A percentile compares a stretch with the other conserved stretches of the same genome.
These are phyloP conservation scores for Erodium trifolium DNA, from an alignment of 441 rosid species.

Conservation along the genomic window DNA sequence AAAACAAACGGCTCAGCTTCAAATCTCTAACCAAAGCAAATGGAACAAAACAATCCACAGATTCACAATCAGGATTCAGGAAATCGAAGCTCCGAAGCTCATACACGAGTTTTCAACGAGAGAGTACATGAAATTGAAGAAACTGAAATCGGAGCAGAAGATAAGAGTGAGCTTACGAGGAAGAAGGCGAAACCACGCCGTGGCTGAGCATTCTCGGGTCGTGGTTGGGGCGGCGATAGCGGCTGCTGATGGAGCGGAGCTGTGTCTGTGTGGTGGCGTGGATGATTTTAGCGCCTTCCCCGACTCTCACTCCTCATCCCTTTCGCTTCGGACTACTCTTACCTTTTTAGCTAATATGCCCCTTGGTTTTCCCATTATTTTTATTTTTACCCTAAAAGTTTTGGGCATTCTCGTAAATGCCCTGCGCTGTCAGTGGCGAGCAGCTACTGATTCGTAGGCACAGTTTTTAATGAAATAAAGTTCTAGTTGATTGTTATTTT, in stretches of 20 bases:
- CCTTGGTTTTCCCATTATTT: not conserved
- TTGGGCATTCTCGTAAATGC: not conserved
- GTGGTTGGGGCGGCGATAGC: not conserved
- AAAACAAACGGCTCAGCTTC: not conserved
- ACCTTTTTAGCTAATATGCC: not conserved
- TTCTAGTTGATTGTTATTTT: too few relatives aligned
- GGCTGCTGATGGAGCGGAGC: not conserved
- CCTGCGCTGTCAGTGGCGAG: not conserved
- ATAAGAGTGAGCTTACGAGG: not conserved
- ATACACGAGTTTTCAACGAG: not conserved
- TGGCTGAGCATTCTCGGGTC: slow-evolving; percentile 20
- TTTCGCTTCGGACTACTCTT: not conserved
- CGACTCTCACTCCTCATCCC: not conserved
- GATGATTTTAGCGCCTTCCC: not conserved
- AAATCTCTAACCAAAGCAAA: not conserved
- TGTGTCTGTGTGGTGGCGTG: not conserved
- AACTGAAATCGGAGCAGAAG: not conserved
- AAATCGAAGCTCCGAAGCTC: not conserved
- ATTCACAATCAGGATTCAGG: not conserved
- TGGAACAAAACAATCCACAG: not conserved
- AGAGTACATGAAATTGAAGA: not conserved
- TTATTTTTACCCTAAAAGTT: not conserved
- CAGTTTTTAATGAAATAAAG: too few relatives aligned
- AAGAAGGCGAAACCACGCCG: slow-evolving; percentile 7
- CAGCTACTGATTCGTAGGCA: too few relatives aligned